Evolutionary conservation across 495 filamentous ascomycete genomes (phyloP).

Genomic region (Aspergillus panamensis): DNA sequence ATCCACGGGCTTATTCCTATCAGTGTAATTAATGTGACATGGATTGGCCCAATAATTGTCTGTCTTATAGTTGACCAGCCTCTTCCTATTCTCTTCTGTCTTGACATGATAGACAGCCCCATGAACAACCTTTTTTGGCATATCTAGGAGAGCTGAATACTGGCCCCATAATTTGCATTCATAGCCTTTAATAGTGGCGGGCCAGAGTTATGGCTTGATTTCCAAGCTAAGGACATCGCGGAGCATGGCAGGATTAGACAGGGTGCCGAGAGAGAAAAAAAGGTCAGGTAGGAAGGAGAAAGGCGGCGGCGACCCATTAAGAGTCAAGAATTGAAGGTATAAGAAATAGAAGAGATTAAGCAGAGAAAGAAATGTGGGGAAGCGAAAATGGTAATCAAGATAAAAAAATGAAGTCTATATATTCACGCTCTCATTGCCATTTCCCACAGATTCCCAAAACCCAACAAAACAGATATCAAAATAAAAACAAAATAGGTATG

Average conservation of each 20-base stretch:
- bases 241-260: constrained; percentile 24
- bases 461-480: background rate
- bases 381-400: background rate
- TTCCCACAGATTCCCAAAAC: background rate
- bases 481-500: background rate
- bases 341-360: background rate
- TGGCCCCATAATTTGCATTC: constrained; percentile 27
- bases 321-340: background rate
- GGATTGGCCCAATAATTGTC: constrained; percentile 18
- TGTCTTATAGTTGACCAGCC: constrained; percentile 32
- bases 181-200: constrained; percentile 20
- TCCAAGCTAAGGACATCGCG: constrained; percentile 21
- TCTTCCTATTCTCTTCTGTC: constrained; percentile 19
- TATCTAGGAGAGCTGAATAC: constrained; percentile 30
- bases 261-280: constrained; percentile 8
- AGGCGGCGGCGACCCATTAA: background rate
- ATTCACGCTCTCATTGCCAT: background rate
- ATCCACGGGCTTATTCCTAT: constrained; percentile 15
- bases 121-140: constrained; percentile 13
- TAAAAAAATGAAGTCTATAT: constrained; percentile 4
- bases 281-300: background rate
- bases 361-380: background rate
- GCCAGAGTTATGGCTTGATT: constrained; percentile 13
- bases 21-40: constrained; percentile 25
- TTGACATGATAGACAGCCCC: constrained; percentile 29